phyloP scores from a whole-genome alignment of 2,329 filamentous ascomycete species.

The Tolypocladium inflatum region DNA sequence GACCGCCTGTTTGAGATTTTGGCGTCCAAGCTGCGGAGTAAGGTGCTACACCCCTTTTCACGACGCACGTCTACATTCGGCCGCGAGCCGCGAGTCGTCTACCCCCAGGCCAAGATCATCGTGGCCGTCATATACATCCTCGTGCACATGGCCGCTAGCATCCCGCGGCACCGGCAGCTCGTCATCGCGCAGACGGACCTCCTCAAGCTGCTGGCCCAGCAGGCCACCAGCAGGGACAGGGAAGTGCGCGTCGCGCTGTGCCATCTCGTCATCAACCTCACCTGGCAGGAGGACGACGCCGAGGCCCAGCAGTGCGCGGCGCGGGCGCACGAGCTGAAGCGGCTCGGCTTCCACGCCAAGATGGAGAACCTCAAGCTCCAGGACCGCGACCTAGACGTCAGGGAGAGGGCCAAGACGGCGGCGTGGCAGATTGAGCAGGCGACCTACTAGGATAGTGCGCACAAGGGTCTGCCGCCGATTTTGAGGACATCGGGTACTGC shows the following conservation, averaged over 20 bases:
- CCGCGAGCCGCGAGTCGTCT: slow-evolving; percentile 39
- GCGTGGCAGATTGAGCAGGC: slow-evolving; percentile 57
- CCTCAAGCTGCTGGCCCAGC: slow-evolving; percentile 60
- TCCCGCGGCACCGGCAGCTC: slow-evolving; percentile 66
- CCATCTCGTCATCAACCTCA: slow-evolving; percentile 78
- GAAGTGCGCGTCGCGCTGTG: slow-evolving; percentile 71
- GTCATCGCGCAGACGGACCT: slow-evolving; percentile 70
- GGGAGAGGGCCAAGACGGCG: slow-evolving; percentile 75
- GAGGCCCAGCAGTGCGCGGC: slow-evolving; percentile 57
- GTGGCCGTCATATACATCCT: slow-evolving; percentile 72
- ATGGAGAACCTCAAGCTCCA: slow-evolving; percentile 50
- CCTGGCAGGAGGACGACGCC: slow-evolving; percentile 65
- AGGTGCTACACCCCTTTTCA: slow-evolving; percentile 42
- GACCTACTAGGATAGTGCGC: slow-evolving; percentile 10
- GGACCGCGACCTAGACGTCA: slow-evolving; percentile 72
- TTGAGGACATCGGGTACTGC: background rate
- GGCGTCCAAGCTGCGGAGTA: slow-evolving; percentile 63
- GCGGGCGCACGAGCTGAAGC: slow-evolving; percentile 59
- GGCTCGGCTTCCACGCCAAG: slow-evolving; percentile 60
- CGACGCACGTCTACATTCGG: slow-evolving; percentile 25
- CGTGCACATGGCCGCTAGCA: slow-evolving; percentile 78
- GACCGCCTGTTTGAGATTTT: slow-evolving; percentile 74
- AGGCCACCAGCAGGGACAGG: slow-evolving; percentile 63
- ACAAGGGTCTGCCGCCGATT: background rate
- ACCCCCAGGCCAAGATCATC: slow-evolving; percentile 61